Evolutionary conservation across 495 filamentous ascomycete genomes (phyloP).

Genomic region (Penicillium bovifimosum): DNA sequence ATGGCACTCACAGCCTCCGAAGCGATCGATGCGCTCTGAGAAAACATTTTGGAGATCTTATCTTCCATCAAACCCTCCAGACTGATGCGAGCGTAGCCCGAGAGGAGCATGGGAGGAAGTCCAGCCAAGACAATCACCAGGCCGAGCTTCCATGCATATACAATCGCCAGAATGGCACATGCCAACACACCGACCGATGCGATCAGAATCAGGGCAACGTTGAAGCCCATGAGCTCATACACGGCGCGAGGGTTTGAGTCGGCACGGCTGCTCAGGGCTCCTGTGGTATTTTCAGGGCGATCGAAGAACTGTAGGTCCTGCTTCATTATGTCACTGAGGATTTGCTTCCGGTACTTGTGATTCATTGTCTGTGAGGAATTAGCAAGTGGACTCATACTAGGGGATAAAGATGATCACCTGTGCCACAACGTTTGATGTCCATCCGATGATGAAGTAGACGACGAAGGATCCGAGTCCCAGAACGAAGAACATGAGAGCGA

Average conservation of each 20-base stretch:
- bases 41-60: conserved; percentile 46
- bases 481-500: conserved; percentile 58
- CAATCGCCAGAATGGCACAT: conserved; percentile 20
- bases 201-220: conserved; percentile 18
- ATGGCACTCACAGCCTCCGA: conserved; percentile 51
- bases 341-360: conserved; percentile 50
- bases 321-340: conserved; percentile 51
- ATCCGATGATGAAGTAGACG: conserved; percentile 50
- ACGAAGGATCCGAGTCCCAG: conserved; percentile 45
- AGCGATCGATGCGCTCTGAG: conserved; percentile 46
- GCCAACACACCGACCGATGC: conserved; percentile 41
- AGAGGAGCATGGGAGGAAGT: conserved; percentile 46
- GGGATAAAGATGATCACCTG: conserved; percentile 4
- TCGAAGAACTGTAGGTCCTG: conserved; percentile 63
- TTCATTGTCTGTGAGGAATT: conserved; percentile 20
- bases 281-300: conserved; percentile 49
- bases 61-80: conserved; percentile 43
- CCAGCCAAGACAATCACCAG: conserved; percentile 45
- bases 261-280: conserved; percentile 55
- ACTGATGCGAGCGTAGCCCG: conserved; percentile 45
- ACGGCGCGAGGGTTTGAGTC: conserved; percentile 45
- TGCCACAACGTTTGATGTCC: conserved; percentile 45
- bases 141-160: conserved; percentile 52
- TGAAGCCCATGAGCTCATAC: conserved; percentile 42
- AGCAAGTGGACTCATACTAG: not conserved